Evolutionary conservation across 192 early-diverging fungal species (phyloP).

Genomic region (Thamnidium elegans): DNA sequence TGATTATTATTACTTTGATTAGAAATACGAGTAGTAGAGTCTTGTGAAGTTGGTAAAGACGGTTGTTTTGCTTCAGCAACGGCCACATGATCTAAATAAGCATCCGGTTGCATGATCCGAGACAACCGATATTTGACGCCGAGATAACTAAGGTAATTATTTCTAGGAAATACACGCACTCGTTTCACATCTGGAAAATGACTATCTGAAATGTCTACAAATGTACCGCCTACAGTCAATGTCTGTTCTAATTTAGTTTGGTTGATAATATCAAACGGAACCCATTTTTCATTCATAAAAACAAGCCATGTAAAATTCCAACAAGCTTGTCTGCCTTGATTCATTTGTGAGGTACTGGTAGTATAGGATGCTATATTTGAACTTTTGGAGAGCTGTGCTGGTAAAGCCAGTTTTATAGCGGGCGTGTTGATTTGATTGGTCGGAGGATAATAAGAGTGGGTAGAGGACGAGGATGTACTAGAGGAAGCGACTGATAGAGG

Average conservation of each 20-base stretch:
- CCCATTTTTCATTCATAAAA: constrained; percentile 33
- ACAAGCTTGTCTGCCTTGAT: not conserved
- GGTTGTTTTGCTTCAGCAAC: constrained; percentile 20
- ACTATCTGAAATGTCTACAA: constrained; percentile 35
- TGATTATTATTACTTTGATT: not conserved
- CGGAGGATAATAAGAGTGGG: no score
- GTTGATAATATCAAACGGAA: constrained; percentile 33
- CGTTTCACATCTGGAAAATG: constrained; percentile 34
- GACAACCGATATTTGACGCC: constrained; percentile 38
- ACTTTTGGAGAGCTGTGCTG: no score
- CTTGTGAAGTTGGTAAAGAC: no score
- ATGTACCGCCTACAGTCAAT: constrained; percentile 30
- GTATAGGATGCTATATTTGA: not conserved
- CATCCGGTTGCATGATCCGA: constrained; percentile 38
- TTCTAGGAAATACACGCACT: constrained; percentile 34
- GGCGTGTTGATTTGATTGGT: no score
- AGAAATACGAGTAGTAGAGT: no score
- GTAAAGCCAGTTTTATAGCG: no score
- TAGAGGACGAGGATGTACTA: not conserved
- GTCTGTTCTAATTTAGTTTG: constrained; percentile 36
- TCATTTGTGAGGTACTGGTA: not conserved
- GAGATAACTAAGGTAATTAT: constrained; percentile 36
- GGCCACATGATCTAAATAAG: constrained; percentile 33
- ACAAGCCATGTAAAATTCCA: constrained; percentile 36
- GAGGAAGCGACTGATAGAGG: not conserved